These are phyloP conservation scores for Clavispora santaluciae DNA, from an alignment of 805 yeast genomes.

Conservation along the genomic window DNA sequence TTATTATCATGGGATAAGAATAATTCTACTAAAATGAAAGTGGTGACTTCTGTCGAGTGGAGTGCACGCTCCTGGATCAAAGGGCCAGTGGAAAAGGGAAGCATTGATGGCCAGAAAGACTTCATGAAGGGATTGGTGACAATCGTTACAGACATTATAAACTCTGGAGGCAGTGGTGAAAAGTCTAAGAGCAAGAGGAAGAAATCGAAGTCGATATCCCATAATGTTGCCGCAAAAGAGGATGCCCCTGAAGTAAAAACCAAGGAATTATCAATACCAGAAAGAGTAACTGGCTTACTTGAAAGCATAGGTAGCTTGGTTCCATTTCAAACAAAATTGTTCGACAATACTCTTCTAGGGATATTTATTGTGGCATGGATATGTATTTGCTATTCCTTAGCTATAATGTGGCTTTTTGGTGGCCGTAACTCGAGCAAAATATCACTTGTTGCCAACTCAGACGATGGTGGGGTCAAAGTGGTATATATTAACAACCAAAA, in stretches of 20 bases:
- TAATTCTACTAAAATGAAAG: slow-evolving; percentile 54
- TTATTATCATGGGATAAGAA: slow-evolving; percentile 69
- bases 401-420: slow-evolving; percentile 2
- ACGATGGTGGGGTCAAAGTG: not conserved
- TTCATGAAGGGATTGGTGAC: slow-evolving; percentile 13
- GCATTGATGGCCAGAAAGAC: slow-evolving; percentile 71
- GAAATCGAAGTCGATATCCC: slow-evolving; percentile 8
- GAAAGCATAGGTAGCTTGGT: slow-evolving; percentile 10
- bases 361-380: slow-evolving; percentile 3
- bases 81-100: slow-evolving; percentile 80
- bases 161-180: slow-evolving; percentile 5
- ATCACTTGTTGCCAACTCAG: not conserved
- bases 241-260: slow-evolving; percentile 1
- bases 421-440: not conserved
- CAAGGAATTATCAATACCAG: slow-evolving; percentile 1
- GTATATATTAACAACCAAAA: slow-evolving; percentile 5
- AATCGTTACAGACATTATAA: slow-evolving; percentile 6
- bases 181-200: slow-evolving; percentile 11
- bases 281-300: slow-evolving; percentile 5
- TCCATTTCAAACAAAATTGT: slow-evolving; percentile 9
- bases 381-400: slow-evolving; percentile 8
- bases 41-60: slow-evolving; percentile 80
- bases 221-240: not conserved
- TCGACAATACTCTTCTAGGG: slow-evolving; percentile 9
- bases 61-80: slow-evolving; percentile 90